Conservation (phyloP, 225 moss, liverwort and hornwort genomes). For the Sphagnum contortum region DNA sequence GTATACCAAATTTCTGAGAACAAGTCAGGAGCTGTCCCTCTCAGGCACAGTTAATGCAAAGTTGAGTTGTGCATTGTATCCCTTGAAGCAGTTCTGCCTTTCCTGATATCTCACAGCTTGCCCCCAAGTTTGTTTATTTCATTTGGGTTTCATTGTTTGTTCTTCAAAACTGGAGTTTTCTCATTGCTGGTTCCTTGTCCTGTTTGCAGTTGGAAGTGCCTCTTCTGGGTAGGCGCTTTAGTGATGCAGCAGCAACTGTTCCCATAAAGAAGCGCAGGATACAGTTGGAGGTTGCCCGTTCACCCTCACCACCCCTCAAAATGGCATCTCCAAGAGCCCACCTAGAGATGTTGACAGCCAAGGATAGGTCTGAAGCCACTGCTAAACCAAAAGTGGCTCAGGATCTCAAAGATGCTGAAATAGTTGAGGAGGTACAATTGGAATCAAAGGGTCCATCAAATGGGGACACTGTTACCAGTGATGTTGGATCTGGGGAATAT, state of each 20-base stretch:
- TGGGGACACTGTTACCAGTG: no score
- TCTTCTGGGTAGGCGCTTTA: conserved; percentile 80
- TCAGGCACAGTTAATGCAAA: no score
- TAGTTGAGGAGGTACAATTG: conserved; percentile 22
- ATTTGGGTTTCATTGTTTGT: no score
- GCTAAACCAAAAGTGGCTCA: conserved; percentile 23
- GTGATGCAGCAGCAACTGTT: conserved; percentile 84
- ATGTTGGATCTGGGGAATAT: no score
- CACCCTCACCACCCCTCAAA: conserved; percentile 75
- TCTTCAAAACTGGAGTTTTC: no score
- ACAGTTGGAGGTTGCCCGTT: conserved; percentile 74
- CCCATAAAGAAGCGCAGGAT: conserved; percentile 98
- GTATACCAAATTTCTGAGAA: neutral
- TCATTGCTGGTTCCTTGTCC: neutral
- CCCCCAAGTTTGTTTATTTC: no score
- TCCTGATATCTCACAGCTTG: no score
- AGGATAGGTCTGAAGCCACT: conserved; percentile 20
- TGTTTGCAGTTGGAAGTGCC: conserved; percentile 44
- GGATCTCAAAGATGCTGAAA: conserved; percentile 19
- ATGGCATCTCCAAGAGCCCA: conserved; percentile 22
- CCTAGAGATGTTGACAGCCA: conserved; percentile 19
- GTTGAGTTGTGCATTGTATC: no score
- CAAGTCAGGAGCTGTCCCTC: no score
- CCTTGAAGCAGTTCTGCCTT: no score
- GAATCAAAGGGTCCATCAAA: no score